Conservation (phyloP, 106 monocot genomes). For the Dioscorea dumetorum region DNA sequence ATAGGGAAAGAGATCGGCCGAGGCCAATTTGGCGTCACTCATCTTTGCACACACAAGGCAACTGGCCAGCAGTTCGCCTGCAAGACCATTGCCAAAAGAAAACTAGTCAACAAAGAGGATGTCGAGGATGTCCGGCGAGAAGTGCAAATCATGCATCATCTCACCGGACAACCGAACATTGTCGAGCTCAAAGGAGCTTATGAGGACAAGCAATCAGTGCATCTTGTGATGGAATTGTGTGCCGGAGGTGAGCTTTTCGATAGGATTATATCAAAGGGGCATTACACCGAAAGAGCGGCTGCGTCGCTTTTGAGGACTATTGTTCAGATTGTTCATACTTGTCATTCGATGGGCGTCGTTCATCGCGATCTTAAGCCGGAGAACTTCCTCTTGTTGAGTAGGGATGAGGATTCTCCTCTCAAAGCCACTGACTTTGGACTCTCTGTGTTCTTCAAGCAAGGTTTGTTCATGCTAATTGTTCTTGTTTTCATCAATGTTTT, state of each 20-base stretch:
- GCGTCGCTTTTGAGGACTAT: conserved; percentile 43
- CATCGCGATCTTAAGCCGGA: conserved; percentile 53
- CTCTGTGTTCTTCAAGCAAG: conserved; percentile 60
- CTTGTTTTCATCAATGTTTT: too few relatives aligned
- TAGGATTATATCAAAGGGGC: conserved; percentile 36
- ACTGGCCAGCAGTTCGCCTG: conserved; percentile 38
- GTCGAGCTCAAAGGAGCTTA: conserved; percentile 49
- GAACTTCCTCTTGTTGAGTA: conserved; percentile 39
- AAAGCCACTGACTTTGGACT: conserved; percentile 50
- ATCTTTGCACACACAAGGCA: conserved; percentile 34
- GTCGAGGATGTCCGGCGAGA: conserved; percentile 40
- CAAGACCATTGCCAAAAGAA: conserved; percentile 54
- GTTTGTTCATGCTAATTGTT: conserved; percentile 4
- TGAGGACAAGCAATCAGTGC: conserved; percentile 54
- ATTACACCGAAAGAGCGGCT: conserved; percentile 43
- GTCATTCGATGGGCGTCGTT: conserved; percentile 46
- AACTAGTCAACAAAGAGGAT: conserved; percentile 41
- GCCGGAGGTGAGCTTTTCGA: conserved; percentile 54
- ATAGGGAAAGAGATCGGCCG: conserved; percentile 51
- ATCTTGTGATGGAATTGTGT: conserved; percentile 45
- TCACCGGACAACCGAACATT: conserved; percentile 35
- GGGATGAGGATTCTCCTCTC: conserved; percentile 40
- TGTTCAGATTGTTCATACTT: conserved; percentile 43
- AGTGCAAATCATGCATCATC: conserved; percentile 51
- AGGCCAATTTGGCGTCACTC: conserved; percentile 44